These are phyloP conservation scores for Setaria italica DNA, from an alignment of 202 grass and related monocot genomes.

Conservation along the genomic window DNA sequence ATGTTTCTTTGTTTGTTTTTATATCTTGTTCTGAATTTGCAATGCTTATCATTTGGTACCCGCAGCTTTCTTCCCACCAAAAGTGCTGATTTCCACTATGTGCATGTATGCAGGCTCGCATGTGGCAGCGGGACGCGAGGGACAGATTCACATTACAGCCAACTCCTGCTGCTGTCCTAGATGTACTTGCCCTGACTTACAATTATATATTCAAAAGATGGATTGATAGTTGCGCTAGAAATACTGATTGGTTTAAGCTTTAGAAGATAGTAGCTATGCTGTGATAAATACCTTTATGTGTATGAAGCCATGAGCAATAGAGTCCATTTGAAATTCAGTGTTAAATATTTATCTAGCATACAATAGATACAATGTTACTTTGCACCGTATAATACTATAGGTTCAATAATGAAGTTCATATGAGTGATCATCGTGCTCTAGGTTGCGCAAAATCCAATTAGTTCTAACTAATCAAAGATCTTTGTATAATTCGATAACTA, in stretches of 20 bases:
- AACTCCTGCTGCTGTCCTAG: conserved; percentile 89
- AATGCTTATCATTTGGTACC: conserved; percentile 14
- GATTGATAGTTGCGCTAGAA: not conserved
- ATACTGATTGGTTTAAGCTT: not conserved
- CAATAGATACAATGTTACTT: conserved; percentile 7
- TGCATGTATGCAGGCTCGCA: conserved; percentile 61
- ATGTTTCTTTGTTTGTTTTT: not conserved
- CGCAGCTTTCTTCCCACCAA: not conserved
- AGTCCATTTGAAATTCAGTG: not conserved
- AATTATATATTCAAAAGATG: not conserved
- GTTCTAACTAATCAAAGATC: not conserved
- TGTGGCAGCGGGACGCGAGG: conserved; percentile 92
- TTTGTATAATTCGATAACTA: not conserved
- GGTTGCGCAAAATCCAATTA: not conserved
- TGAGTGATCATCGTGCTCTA: not conserved
- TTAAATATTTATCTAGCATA: conserved; percentile 25
- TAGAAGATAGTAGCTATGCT: not conserved
- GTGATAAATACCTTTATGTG: conserved; percentile 7
- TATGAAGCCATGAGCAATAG: not conserved
- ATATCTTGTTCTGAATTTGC: conserved; percentile 1
- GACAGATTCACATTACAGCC: conserved; percentile 80
- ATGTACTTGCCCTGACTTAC: conserved; percentile 54
- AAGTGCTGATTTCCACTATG: conserved; percentile 8
- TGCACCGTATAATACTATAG: not conserved
- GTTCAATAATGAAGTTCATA: not conserved